Base-by-base conservation (phyloP, 2,329 filamentous ascomycete species). In the Elsinoe batatas region DNA sequence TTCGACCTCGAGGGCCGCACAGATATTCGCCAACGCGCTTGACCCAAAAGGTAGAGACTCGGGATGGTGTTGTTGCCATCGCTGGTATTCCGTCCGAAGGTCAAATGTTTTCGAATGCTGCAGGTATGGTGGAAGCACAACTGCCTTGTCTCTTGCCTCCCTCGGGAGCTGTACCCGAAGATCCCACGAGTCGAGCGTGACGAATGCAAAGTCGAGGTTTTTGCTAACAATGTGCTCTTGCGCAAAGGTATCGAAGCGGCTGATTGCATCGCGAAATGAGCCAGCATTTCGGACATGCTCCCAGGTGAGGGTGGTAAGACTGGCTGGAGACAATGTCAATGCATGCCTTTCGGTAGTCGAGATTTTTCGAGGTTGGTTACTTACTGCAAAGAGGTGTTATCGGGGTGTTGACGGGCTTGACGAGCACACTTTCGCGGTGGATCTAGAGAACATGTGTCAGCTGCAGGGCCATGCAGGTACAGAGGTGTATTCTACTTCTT, bases 351-450 rank as follows among this genome's bases (percentile, higher is more conserved):
- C 60, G 58, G 53, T 20, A 57, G 47, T 40, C 54, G 26, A 56
- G 26, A 17, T 42, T 43, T 10, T 12, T 26, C 50, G 46, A 30
- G 10, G 26, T 20, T 55, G 62, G 63, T 65, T 61, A 87, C 91
- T 85, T 85, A 96, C 91, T 98, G 82, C 93, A 98, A 54, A 98
- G 81, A 59, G 93, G 93, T 62, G 93, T 98, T 69, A 98, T 98
- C 56, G 93, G 93, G 44, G 93, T 98, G 76, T 97, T 98, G 76
- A 96, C 86, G 3, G 93, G 93, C 76, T 97, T 97, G 66, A 98
- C 93, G 42, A 98, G 87, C 54, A 96, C 88, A 68, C 88, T 95
- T 73, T 97, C 91, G 64, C 91, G 89, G 73, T 94, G 87, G 64
- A 97, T 79, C 93, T 98, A 71, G 60, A 56, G 62, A 17, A 22